Conservation (phyloP, 257 asterid species). For the Ocimum tenuiflorum region DNA sequence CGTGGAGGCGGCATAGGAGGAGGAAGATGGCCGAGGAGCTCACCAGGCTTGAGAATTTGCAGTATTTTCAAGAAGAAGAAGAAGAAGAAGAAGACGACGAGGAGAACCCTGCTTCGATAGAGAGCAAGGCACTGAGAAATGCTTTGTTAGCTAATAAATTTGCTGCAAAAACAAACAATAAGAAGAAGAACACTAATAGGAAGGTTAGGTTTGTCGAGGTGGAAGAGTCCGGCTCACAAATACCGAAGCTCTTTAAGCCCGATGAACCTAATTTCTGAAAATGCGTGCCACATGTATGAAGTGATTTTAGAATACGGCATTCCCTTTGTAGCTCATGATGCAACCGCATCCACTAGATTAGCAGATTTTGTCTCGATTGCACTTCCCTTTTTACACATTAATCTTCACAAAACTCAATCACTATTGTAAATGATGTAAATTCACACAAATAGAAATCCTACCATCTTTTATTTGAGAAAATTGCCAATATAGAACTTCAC, state of each 20-base stretch:
- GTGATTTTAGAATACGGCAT: background rate
- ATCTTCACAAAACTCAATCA: too few relatives aligned
- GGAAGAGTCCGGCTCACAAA: constrained; percentile 30
- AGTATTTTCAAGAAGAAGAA: constrained; percentile 15
- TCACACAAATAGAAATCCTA: too few relatives aligned
- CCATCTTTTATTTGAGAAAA: too few relatives aligned
- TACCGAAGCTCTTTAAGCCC: constrained; percentile 74
- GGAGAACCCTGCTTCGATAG: background rate
- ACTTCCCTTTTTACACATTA: too few relatives aligned
- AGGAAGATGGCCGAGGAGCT: constrained; percentile 52
- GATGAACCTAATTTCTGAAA: constrained; percentile 53
- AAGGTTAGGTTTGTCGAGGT: constrained; percentile 33
- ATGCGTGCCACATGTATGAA: background rate
- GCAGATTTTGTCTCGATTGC: background rate
- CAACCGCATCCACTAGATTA: too few relatives aligned
- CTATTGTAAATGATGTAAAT: too few relatives aligned
- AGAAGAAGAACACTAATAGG: constrained; percentile 28
- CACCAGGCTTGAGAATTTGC: constrained; percentile 44
- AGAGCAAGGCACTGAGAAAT: constrained; percentile 28
- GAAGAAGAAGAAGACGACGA: constrained; percentile 18
- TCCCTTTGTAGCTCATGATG: background rate
- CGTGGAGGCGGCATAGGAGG: constrained; percentile 57
- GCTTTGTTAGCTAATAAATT: constrained; percentile 59
- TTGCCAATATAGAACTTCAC: too few relatives aligned
- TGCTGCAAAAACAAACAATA: constrained; percentile 57